phyloP scores from a whole-genome alignment of 2,329 filamentous ascomycete species.

The Ophiostoma sp. region DNA sequence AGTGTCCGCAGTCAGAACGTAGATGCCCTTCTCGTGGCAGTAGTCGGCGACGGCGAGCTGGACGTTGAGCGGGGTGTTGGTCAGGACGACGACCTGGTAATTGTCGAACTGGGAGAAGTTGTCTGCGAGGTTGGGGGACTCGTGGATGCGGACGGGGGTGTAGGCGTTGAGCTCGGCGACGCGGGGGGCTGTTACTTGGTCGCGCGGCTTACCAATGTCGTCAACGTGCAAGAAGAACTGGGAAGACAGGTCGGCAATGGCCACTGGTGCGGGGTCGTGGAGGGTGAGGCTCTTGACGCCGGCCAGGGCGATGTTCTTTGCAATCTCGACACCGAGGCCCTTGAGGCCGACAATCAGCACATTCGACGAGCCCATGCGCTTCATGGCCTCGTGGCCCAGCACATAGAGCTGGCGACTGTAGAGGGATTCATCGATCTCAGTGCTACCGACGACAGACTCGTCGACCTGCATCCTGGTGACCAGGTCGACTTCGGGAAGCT shows the following conservation, averaged over 20 bases:
- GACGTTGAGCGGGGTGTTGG: conserved; percentile 74
- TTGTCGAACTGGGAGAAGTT: conserved; percentile 81
- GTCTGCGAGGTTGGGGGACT: conserved; percentile 66
- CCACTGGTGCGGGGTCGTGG: conserved; percentile 81
- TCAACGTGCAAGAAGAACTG: conserved; percentile 92
- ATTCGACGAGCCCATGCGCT: conserved; percentile 96
- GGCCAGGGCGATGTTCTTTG: conserved; percentile 97
- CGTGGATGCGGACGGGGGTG: conserved; percentile 81
- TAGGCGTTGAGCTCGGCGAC: conserved; percentile 96
- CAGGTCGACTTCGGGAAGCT: conserved; percentile 60
- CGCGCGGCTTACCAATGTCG: conserved; percentile 91
- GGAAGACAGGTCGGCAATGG: conserved; percentile 86
- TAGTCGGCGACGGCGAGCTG: conserved; percentile 87
- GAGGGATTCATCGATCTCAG: conserved; percentile 70
- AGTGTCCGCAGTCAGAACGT: conserved; percentile 81
- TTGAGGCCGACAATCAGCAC: conserved; percentile 89
- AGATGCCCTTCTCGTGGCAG: conserved; percentile 92
- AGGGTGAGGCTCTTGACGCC: conserved; percentile 97
- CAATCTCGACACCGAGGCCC: conserved; percentile 94
- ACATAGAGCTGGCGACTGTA: conserved; percentile 75
- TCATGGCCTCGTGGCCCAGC: conserved; percentile 83
- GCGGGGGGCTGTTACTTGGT: conserved; percentile 79
- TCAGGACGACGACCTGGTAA: conserved; percentile 91
- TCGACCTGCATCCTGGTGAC: conserved; percentile 67
- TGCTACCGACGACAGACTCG: conserved; percentile 53